phyloP scores from a whole-genome alignment of 2,329 filamentous ascomycete species.

The Phaeosphaeria sp. region DNA sequence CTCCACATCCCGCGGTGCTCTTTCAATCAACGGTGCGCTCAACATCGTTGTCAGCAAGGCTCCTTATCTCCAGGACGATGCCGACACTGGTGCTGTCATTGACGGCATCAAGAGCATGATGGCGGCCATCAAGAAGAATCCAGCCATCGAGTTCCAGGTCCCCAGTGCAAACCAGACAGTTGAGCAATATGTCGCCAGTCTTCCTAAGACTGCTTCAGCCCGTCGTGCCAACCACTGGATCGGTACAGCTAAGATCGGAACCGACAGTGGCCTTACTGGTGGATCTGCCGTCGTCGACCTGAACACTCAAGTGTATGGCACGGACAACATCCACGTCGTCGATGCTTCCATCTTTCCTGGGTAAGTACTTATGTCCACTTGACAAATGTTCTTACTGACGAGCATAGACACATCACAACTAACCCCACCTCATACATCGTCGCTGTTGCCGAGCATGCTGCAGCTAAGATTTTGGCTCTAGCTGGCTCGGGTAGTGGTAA shows the following conservation, averaged over 20 bases:
- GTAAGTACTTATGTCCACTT: conserved; percentile 19
- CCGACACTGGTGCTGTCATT: conserved; percentile 70
- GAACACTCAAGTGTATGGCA: conserved; percentile 58
- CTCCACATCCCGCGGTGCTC: conserved; percentile 65
- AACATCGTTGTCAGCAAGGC: conserved; percentile 65
- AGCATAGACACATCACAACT: conserved; percentile 39
- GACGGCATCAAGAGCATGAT: conserved; percentile 68
- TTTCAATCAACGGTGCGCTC: conserved; percentile 66
- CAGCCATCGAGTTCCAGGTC: conserved; percentile 63
- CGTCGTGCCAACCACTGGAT: conserved; percentile 58
- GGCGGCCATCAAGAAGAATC: conserved; percentile 60
- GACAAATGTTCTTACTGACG: conserved; percentile 16
- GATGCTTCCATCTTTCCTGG: conserved; percentile 57
- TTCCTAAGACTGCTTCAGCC: conserved; percentile 47
- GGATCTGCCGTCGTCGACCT: conserved; percentile 58
- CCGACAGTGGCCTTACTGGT: conserved; percentile 51
- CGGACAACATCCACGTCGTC: conserved; percentile 55
- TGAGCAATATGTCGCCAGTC: conserved; percentile 62
- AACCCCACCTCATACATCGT: conserved; percentile 50
- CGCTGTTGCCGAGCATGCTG: conserved; percentile 45
- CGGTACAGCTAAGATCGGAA: conserved; percentile 63
- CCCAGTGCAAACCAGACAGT: conserved; percentile 60
- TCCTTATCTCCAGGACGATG: conserved; percentile 65
- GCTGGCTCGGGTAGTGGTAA: conserved; percentile 9
- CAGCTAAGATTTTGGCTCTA: conserved; percentile 47